Evolutionary conservation across 208 protist genomes (phyloP), one percentile per base, ranked within the genome.

Genomic region (Acanthamoeba divionensis): DNA sequence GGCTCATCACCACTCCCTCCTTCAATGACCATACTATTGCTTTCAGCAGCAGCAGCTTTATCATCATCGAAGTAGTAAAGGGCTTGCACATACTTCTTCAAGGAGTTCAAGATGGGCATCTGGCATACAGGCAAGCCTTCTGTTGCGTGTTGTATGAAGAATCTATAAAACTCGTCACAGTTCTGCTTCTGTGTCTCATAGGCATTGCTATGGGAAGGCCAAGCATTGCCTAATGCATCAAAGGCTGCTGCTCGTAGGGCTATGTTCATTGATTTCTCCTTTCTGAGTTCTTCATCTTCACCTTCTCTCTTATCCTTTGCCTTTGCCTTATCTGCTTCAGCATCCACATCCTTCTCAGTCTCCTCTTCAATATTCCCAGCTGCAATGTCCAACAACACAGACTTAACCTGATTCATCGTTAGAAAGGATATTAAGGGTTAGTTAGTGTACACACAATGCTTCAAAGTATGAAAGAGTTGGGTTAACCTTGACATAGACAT

Each of bases 401-500:
- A 63, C 52, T 90, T 36, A 0, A 48, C 21, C 88, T 73, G 38
- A 89, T 67, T 57, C 45, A 47, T 75, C 60, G 13, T 13, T 10
- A 5, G 26, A 12, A 21, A 33, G 31, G 26, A 69, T 36, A 41
- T 50, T 21, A 26, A 44, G 66, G 57, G 80, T 5, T 8, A 55
- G n/a, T 45, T n/a, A n/a, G 52, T 21, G 33, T 26, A 15, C 29
- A 29, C 50, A 63, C 15, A 9, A 36, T 66, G 77, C 45, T 7
- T 69, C 26, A 18, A 33, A 50, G 24, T 63, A 13, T 15, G 33
- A 26, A 7, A 31, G 2, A 18, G 48, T 33, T 57, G 33, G 10
- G 36, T n/a, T 75, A 0, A 91, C 79, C n/a, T 71, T 60, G 3
- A 63, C 29, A 48, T 90, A 93, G 2, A 91, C 66, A 71, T 93